These are phyloP conservation scores for Ochetophila trinervis DNA, from an alignment of 306 rosid species.

Conservation along the genomic window DNA sequence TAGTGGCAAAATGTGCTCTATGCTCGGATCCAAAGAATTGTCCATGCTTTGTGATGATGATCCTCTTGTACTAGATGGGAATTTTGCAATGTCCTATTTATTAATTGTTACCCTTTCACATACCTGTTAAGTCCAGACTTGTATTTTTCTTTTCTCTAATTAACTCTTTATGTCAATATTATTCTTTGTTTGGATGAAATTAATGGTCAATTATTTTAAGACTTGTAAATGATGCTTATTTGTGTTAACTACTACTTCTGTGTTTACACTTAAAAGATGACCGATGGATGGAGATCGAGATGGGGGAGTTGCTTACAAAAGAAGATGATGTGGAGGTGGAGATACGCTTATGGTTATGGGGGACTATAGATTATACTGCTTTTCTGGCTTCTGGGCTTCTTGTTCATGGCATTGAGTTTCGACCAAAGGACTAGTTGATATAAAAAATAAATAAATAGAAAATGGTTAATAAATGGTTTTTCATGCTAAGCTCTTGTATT, in stretches of 20 bases:
- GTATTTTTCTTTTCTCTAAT: too few species aligned
- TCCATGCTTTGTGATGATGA: background rate
- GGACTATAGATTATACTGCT: too few species aligned
- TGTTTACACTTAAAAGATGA: too few species aligned
- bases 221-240: too few species aligned
- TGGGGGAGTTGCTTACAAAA: slow-evolving; percentile 10
- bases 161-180: too few species aligned
- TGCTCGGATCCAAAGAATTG: slow-evolving; percentile 1
- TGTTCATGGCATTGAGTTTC: slow-evolving; percentile 9
- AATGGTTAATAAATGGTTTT: too few species aligned
- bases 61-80: background rate
- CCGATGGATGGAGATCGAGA: slow-evolving; percentile 14
- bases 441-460: too few species aligned
- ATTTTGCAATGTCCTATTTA: background rate
- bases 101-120: background rate
- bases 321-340: background rate
- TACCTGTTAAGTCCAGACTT: slow-evolving; percentile 1
- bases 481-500: too few species aligned
- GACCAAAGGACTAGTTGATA: slow-evolving; percentile 5
- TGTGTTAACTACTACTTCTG: too few species aligned
- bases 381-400: background rate
- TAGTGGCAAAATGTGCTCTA: slow-evolving; percentile 3
- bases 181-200: too few species aligned
- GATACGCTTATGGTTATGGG: background rate
- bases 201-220: too few species aligned